Evolutionary conservation across 805 yeast species (phyloP), one percentile per base, ranked within the genome.

Genomic region (Ascoidea rubescens): DNA sequence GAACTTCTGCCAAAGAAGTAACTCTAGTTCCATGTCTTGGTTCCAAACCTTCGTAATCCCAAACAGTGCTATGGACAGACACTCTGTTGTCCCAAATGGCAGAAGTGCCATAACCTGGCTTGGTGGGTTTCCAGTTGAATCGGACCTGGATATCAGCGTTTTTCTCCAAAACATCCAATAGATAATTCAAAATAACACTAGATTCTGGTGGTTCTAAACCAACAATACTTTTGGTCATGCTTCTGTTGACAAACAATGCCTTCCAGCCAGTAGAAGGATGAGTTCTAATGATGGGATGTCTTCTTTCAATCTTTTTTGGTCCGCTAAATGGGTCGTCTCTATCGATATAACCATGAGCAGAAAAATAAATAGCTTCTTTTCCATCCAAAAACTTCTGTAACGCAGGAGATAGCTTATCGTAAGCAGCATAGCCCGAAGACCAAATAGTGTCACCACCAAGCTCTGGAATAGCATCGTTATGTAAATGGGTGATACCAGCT

Each of bases 261-360:
- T 79, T 79, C 81, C 80, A 74, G 31, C 82, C 82, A 47, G 84
- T 79, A 7, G 73, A 80, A 7, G 84, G 84, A 57, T 80, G 79
- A 33, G 82, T 77, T 63, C 81, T 71, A 47, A 79, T 71, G 30
- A 79, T 55, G 1, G 82, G 82, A 61, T 79, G 84, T 52, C 69
- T 76, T 58, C 79, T 70, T 57, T 73, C 78, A 53, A 77, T 65
- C 51, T 66, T 65, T 52, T 66, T 67, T 10, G 73, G 72, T 37
- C 78, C 79, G 53, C 62, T 62, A 45, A 74, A 64, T 12, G 77
- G 75, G 49, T 71, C 67, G 31, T 68, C 62, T 49, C 75, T 64
- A 54, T 71, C 69, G 33, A 65, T 56, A 54, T 68, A 72, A 12
- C 56, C 56, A 56, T 72, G 73, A 8, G 71, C 72, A 21, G 74